Percentiles rank a stretch among this genome's conserved stretches.
These are phyloP conservation scores for Trametes cinnabarina DNA, from an alignment of 768 basidiomycete species.

Conservation along the genomic window DNA sequence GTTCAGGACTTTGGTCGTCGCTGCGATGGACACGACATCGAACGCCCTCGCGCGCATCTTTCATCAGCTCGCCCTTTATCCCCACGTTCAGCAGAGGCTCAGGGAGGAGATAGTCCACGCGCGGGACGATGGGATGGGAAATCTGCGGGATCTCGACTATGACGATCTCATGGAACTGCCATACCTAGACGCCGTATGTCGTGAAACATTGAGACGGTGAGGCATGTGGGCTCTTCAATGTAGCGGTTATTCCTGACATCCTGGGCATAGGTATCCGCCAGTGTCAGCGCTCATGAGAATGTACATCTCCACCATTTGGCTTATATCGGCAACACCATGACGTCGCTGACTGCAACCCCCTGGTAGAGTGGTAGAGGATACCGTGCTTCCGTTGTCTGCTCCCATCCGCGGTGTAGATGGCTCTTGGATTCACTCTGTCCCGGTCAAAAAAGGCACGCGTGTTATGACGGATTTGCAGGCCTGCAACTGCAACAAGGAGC, in stretches of 20 bases:
- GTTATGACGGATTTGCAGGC: slow-evolving; percentile 41
- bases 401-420: slow-evolving; percentile 44
- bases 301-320: not conserved
- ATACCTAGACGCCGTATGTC: slow-evolving; percentile 63
- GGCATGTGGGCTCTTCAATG: not conserved
- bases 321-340: too few species aligned
- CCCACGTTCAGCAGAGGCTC: slow-evolving; percentile 36
- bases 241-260: not conserved
- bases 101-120: slow-evolving; percentile 23
- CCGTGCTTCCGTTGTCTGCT: slow-evolving; percentile 52
- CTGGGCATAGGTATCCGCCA: not conserved
- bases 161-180: slow-evolving; percentile 36
- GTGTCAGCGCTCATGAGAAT: not conserved
- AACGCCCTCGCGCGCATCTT: slow-evolving; percentile 22
- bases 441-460: slow-evolving; percentile 44
- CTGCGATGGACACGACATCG: slow-evolving; percentile 31
- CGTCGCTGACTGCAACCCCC: too few species aligned
- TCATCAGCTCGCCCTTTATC: slow-evolving; percentile 28
- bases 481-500: slow-evolving; percentile 52
- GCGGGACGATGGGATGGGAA: slow-evolving; percentile 28
- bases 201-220: slow-evolving; percentile 51
- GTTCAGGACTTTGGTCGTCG: slow-evolving; percentile 26
- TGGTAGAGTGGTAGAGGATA: slow-evolving; percentile 35
- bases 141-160: slow-evolving; percentile 26
- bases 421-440: slow-evolving; percentile 35